phyloP scores from a whole-genome alignment of 2,329 filamentous ascomycete species.

The Stagonosporopsis chrysanthemi region DNA sequence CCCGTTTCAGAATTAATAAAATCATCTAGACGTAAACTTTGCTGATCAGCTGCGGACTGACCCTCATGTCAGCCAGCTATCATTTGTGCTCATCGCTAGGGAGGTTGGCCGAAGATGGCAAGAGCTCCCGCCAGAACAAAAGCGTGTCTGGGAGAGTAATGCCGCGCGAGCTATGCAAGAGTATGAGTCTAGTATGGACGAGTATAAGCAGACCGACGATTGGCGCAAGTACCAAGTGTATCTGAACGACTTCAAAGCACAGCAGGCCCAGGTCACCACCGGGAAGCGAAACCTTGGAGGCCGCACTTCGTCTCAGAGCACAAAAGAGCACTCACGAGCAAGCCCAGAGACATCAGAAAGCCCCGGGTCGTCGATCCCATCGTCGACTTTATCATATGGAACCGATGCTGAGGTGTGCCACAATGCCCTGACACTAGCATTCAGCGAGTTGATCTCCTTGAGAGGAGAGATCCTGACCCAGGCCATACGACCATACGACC shows the following conservation, averaged over 20 bases:
- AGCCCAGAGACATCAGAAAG: constrained; percentile 44
- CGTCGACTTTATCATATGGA: constrained; percentile 26
- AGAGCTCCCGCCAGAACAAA: constrained; percentile 45
- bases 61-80: constrained; percentile 44
- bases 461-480: constrained; percentile 41
- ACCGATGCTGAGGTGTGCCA: constrained; percentile 43
- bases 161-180: constrained; percentile 50
- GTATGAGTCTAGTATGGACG: constrained; percentile 50
- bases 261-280: constrained; percentile 31
- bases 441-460: constrained; percentile 45
- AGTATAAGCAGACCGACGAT: constrained; percentile 49
- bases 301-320: constrained; percentile 36
- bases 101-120: constrained; percentile 51
- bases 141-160: constrained; percentile 49
- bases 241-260: constrained; percentile 44
- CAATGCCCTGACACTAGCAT: constrained; percentile 45
- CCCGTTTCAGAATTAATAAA: background rate
- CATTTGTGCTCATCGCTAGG: constrained; percentile 50
- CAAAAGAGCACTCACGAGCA: constrained; percentile 31
- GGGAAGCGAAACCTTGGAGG: constrained; percentile 31
- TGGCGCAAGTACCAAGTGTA: constrained; percentile 49
- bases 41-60: constrained; percentile 49
- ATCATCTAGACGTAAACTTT: constrained; percentile 49
- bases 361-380: constrained; percentile 27
- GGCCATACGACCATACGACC: constrained; percentile 36